Evolutionary conservation across 1,284 basidiomycete genomes (phyloP), one percentile per base, ranked within the genome.

Genomic region (Pholiota adiposa): DNA sequence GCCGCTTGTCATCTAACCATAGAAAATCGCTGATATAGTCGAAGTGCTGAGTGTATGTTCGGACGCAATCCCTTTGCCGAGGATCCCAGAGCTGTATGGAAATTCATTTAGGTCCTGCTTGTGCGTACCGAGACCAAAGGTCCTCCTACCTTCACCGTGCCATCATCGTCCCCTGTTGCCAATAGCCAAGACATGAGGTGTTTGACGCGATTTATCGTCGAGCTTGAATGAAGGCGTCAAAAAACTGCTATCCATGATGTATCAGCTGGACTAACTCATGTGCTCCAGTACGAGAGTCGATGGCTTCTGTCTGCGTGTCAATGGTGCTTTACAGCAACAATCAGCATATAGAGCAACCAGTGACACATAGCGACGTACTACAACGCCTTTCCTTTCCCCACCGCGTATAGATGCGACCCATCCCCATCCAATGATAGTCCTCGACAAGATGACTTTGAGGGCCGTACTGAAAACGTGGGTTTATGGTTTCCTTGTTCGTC

Each of bases 11-110:
- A 44, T 86, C 85, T 55, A 94, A 75, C 85, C 92, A 98, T 41
- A 94, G 75, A 74, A 98, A 93, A 71, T 96, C 95, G 21, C 94
- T 93, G 58, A 98, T 97, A 74, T 96, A 98, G 76, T 98, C 96
- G 70, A 90, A 96, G 70, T 98, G 96, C 59, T 98, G 96, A 11
- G 81, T 86, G 72, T 96, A 96, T 14, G 82, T 77, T 36, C 89
- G 81, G 19, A 92, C 77, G 34, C 83, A 77, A 12, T 88, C 85
- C 50, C 78, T 77, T 67, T 86, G 83, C 51, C 95, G 81, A 18
- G 90, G 86, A 73, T 98, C 96, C 96, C 96, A 98, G 27, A 98
- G 81, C 93, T 94, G 65, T 25, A 60, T 63, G 46, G 36, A 55
- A 25, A 41, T 53, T 31, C 36, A 43, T n/a, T 53, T 56, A 18